Conservation (phyloP, 371 early-diverging fungal genomes). For the Mucor ambiguus region DNA sequence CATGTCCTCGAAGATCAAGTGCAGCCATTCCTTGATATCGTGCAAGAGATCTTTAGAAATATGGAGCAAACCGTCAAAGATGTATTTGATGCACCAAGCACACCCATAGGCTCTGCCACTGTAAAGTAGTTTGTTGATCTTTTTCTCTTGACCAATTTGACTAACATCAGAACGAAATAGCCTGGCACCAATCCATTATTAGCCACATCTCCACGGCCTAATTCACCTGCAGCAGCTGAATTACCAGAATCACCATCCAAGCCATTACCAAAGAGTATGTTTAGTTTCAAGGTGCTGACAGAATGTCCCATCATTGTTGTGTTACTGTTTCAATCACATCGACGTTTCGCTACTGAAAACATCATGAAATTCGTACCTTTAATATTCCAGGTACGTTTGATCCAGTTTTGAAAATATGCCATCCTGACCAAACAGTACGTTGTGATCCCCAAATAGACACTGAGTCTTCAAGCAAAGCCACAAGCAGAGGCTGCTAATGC, state of each 20-base stretch:
- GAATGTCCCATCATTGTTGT: conserved; percentile 98
- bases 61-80: conserved; percentile 85
- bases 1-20: conserved; percentile 83
- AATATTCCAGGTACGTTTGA: conserved; percentile 70
- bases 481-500: conserved; percentile 75
- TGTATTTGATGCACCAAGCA: conserved; percentile 74
- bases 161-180: conserved; percentile 27
- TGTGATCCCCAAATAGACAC: conserved; percentile 44
- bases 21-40: conserved; percentile 88
- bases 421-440: too few relatives aligned
- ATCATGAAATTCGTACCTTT: conserved; percentile 86
- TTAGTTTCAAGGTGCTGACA: conserved; percentile 95
- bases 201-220: conserved; percentile 73
- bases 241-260: conserved; percentile 64
- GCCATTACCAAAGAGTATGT: conserved; percentile 73
- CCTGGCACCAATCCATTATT: conserved; percentile 56
- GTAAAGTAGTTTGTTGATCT: conserved; percentile 28
- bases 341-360: conserved; percentile 76
- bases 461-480: conserved; percentile 76
- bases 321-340: conserved; percentile 86
- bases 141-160: too few relatives aligned
- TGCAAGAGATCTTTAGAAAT: conserved; percentile 89
- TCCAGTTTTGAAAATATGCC: too few relatives aligned
- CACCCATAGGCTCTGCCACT: conserved; percentile 57
- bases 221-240: conserved; percentile 75